phyloP scores from a whole-genome alignment of 176 grass and related monocot species.

The Avena eriantha region DNA sequence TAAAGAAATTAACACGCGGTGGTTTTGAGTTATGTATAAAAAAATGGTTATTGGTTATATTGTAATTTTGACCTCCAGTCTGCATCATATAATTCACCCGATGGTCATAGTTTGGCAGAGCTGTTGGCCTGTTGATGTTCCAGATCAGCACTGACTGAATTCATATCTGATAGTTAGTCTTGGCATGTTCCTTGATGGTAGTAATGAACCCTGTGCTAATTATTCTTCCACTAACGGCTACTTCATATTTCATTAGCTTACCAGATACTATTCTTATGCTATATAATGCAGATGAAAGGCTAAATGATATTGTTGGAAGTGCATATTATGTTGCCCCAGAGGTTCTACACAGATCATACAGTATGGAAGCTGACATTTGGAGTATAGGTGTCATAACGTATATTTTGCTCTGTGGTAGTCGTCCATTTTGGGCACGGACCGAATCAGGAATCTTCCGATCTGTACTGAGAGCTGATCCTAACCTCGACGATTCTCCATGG shows the following conservation, averaged over 20 bases:
- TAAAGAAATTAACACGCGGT: neutral
- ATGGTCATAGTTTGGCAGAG: constrained; percentile 18
- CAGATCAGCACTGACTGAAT: neutral
- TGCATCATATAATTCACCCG: constrained; percentile 14
- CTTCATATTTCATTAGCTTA: constrained; percentile 41
- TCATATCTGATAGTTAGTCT: constrained; percentile 28
- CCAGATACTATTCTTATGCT: constrained; percentile 43
- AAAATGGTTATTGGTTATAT: constrained; percentile 25
- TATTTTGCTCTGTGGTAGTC: constrained; percentile 90
- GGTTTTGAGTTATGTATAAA: constrained; percentile 12
- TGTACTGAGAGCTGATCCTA: constrained; percentile 95
- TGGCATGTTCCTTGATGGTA: constrained; percentile 14
- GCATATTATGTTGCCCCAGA: constrained; percentile 98
- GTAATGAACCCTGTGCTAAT: constrained; percentile 34
- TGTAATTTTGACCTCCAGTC: neutral
- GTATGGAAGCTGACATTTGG: constrained; percentile 97
- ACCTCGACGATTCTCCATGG: constrained; percentile 96
- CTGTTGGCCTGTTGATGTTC: neutral
- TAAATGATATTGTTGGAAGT: constrained; percentile 99
- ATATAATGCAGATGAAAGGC: constrained; percentile 87
- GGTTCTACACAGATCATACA: constrained; percentile 98
- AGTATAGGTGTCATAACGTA: constrained; percentile 99
- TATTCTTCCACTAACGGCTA: neutral
- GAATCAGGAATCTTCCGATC: constrained; percentile 99
- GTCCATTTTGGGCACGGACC: constrained; percentile 98